Evolutionary conservation across 257 asterid genomes (phyloP), one percentile per base, ranked within the genome.

Genomic region (Ilex asprella): DNA sequence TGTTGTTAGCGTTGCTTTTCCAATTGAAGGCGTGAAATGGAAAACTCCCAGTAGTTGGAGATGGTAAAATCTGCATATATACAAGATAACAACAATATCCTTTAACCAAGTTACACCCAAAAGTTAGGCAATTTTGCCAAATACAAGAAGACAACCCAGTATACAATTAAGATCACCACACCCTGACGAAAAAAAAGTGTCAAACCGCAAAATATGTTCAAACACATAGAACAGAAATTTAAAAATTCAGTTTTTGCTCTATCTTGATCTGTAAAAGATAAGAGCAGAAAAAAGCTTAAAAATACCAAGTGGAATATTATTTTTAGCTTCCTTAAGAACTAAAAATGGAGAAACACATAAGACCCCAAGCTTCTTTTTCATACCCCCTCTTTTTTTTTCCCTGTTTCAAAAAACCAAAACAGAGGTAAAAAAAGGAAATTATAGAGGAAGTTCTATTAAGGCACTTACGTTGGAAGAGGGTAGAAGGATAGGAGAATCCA

Each of bases 11-110:
- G 61, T 62, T 63, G 67, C 55, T 79, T 64, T 75, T 80, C 98
- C 92, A 82, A 53, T 79, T 71, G 70, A 73, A 82, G 21, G 62
- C 71, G 41, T 67, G 87, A 58, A 66, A 15, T 8, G 91, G 90
- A 65, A 82, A 88, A 54, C 63, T 68, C 59, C 95, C 98, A 2
- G 98, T 91, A 0, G 98, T 91, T 27, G 98, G 96, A 64, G 98
- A 91, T 39, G 91, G 90, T 72, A 91, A 75, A 69, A 84, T 55
- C 98, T 91, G 98, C 78, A 74, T 10, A 29, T 13, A 59, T 53
- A 5, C 30, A 4, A 21, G 5, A 35, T 8, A 35, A 53, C n/a
- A 10, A 46, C 15, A 46, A 46, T 10, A 46, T 2, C n/a, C 52
- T 1, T 14, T 14, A 46, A 11, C 12, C 10, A 7, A 6, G 7